These are phyloP conservation scores for Fusarium xyrophilum DNA, from an alignment of 2,329 filamentous ascomycete genomes.

Conservation along the genomic window DNA sequence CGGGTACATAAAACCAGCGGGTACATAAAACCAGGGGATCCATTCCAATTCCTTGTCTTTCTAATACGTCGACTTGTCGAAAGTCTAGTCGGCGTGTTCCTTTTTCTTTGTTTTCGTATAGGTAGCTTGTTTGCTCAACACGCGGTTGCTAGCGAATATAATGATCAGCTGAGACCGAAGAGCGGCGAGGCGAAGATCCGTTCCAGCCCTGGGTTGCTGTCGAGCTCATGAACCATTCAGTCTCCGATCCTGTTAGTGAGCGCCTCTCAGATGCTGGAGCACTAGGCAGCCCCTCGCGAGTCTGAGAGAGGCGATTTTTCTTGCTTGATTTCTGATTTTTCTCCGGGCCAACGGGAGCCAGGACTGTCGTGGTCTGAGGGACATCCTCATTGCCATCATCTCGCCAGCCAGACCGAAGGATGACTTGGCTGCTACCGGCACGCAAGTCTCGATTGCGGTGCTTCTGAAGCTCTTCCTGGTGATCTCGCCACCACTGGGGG, in stretches of 20 bases:
- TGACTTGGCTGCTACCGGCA: neutral
- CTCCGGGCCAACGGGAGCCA: constrained; percentile 30
- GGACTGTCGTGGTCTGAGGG: neutral
- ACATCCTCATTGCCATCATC: constrained; percentile 13
- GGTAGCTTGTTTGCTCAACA: neutral
- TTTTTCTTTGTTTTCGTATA: constrained; percentile 11
- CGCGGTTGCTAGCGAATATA: constrained; percentile 3
- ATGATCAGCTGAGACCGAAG: constrained; percentile 12
- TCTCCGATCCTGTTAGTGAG: constrained; percentile 41
- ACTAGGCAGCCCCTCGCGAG: constrained; percentile 41
- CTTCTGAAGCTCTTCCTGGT: constrained; percentile 54
- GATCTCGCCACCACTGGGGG: constrained; percentile 67
- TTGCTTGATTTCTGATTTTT: constrained; percentile 12
- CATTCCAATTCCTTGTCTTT: neutral
- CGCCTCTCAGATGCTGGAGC: constrained; percentile 43
- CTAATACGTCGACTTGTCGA: neutral
- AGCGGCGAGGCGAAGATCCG: constrained; percentile 21
- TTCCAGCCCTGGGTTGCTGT: constrained; percentile 18
- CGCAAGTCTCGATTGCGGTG: constrained; percentile 13
- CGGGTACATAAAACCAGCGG: neutral
- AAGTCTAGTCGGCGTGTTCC: neutral
- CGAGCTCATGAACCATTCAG: constrained; percentile 14
- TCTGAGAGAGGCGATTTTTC: constrained; percentile 1
- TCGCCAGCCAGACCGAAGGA: constrained; percentile 21
- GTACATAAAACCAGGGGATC: neutral